phyloP scores from a whole-genome alignment of 257 asterid genomes.

The Anisodus tanguticus region DNA sequence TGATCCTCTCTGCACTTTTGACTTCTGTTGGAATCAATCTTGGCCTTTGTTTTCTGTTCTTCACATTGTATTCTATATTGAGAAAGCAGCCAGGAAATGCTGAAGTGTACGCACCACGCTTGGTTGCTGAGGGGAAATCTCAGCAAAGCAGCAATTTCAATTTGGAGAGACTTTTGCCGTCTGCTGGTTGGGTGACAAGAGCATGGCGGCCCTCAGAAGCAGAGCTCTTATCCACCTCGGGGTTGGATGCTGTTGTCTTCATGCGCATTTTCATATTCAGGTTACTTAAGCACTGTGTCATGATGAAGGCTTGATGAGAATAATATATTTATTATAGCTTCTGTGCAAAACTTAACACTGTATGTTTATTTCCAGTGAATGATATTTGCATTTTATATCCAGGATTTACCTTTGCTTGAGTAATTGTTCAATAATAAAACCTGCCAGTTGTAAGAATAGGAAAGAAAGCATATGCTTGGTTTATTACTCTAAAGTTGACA shows the following conservation, averaged over 20 bases:
- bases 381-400: constrained; percentile 9
- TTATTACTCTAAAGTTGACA: not conserved
- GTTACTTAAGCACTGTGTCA: constrained; percentile 41
- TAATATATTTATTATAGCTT: not conserved
- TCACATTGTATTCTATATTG: constrained; percentile 65
- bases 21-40: constrained; percentile 88
- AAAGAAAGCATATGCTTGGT: constrained; percentile 20
- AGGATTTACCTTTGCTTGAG: not conserved
- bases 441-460: constrained; percentile 2
- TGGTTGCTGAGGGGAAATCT: constrained; percentile 70
- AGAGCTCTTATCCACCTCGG: constrained; percentile 67
- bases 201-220: constrained; percentile 91
- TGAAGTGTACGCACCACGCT: constrained; percentile 71
- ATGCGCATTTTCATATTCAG: constrained; percentile 86
- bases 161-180: constrained; percentile 54
- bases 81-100: constrained; percentile 75
- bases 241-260: constrained; percentile 95
- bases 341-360: not conserved
- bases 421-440: not conserved
- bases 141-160: constrained; percentile 43
- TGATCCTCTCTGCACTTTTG: constrained; percentile 93
- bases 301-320: constrained; percentile 4
- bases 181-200: constrained; percentile 73
- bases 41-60: constrained; percentile 62
- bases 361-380: constrained; percentile 21